Conservation (phyloP, 2,329 filamentous ascomycete species). For the Trichocomaceae sp. region DNA sequence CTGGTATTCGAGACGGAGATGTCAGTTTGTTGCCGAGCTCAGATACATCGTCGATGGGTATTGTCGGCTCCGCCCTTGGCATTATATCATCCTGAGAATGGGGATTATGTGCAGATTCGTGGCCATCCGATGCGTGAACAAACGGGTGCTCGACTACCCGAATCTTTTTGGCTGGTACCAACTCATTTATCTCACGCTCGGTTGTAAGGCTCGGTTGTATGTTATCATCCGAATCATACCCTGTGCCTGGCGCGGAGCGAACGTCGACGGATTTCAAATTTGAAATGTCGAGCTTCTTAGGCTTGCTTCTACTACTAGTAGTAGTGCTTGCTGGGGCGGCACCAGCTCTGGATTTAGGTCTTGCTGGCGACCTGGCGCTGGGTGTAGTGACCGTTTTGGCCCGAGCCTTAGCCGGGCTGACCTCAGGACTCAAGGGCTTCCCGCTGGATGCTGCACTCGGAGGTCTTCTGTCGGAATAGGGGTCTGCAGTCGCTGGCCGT, state of each 20-base stretch:
- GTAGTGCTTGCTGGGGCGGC: conserved; percentile 21
- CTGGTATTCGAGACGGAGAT: conserved; percentile 13
- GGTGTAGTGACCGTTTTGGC: conserved; percentile 24
- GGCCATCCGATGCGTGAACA: neutral
- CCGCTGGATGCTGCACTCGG: conserved; percentile 48
- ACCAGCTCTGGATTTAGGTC: conserved; percentile 29
- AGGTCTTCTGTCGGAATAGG: conserved; percentile 35
- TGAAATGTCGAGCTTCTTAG: conserved; percentile 28
- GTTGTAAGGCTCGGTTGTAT: conserved; percentile 5
- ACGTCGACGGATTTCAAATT: conserved; percentile 24
- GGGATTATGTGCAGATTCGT: neutral
- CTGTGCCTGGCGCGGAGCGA: conserved; percentile 13
- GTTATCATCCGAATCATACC: conserved; percentile 21
- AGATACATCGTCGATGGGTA: neutral
- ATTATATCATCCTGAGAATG: neutral
- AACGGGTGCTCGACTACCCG: neutral
- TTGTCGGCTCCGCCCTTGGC: neutral
- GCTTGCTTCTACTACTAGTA: conserved; percentile 28
- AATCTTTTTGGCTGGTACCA: neutral
- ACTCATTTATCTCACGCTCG: conserved; percentile 34
- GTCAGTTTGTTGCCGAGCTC: neutral
- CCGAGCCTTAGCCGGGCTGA: conserved; percentile 21
- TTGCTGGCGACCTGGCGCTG: conserved; percentile 26
- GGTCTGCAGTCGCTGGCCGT: conserved; percentile 31
- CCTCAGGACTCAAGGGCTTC: conserved; percentile 24